Base-by-base conservation (phyloP, 1,284 basidiomycete genomes). In the Volvariella surrecta region DNA sequence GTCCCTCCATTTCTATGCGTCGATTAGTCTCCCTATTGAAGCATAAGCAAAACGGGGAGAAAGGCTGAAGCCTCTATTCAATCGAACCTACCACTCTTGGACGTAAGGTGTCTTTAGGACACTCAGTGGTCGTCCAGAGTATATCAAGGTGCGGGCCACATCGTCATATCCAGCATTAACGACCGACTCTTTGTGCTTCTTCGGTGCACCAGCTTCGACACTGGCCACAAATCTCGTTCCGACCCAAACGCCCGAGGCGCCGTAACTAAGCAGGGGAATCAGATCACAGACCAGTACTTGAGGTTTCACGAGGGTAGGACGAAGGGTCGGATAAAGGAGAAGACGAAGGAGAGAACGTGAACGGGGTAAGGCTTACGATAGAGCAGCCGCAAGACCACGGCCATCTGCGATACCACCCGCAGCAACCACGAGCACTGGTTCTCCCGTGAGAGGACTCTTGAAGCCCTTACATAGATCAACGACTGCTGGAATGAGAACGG, bases 151-250 rank as follows among this genome's bases (percentile, higher is more conserved):
- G 35, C 79, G 73, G 41, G 74, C 57, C 32, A 76, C 76, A 55
- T 87, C 88, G 47, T 85, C 82, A 49, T 80, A 79, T n/a, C 79
- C 79, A 2, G 82, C 79, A 24, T 63, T 68, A 19, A 84, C 45
- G 9, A 83, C 62, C 42, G 74, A 61, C 43, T 92, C 76, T 61
- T 93, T 92, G 67, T 93, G 90, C 51, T 67, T 78, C 49, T 78
- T 77, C 10, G 89, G 82, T 1, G 89, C 89, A 19, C 79, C 82
- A 1, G 90, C 87, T 61, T 93, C 89, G 32, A 69, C 74, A 50
- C 79, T 79, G 6, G 89, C 90, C 38, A 95, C 89, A 58, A 95
- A 96, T 20, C 91, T 79, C 1, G 91, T 94, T 30, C 91, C 91
- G 44, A 92, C 87, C 89, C 90, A 92, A 8, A 92, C 85, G 40